Evolutionary conservation across 345 rosid genomes (phyloP).

Genomic region (Camelina hispida): DNA sequence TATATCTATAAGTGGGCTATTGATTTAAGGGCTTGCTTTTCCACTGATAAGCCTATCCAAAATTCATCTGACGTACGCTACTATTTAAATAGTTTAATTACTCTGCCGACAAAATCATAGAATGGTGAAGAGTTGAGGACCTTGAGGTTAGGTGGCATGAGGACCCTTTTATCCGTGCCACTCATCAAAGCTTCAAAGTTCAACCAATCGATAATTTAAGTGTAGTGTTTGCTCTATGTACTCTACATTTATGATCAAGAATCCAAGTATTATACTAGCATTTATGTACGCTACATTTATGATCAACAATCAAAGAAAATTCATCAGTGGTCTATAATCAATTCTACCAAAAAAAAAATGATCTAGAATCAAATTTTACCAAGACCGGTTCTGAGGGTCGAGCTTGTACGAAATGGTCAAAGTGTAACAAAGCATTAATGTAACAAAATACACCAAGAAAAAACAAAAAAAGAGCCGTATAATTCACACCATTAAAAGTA

Average conservation of each 20-base stretch:
- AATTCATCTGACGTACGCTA: background rate
- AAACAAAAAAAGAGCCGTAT: too few species aligned
- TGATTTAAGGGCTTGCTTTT: background rate
- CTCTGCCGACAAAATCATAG: constrained; percentile 30
- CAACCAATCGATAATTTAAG: background rate
- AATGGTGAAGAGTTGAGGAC: background rate
- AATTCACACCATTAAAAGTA: background rate
- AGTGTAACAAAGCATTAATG: background rate
- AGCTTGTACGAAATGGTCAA: background rate
- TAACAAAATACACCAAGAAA: background rate
- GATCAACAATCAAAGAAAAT: too few species aligned
- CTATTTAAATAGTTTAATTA: background rate
- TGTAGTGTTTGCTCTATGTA: background rate
- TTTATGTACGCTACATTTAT: too few species aligned
- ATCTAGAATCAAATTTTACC: background rate
- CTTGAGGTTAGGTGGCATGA: background rate
- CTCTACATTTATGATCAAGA: background rate
- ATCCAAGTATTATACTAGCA: background rate
- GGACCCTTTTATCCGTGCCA: constrained; percentile 13
- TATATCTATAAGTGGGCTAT: background rate
- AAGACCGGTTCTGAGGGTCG: background rate
- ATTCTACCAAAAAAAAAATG: too few species aligned
- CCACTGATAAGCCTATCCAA: background rate
- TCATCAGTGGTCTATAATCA: too few species aligned
- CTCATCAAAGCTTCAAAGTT: constrained; percentile 19